phyloP scores from a whole-genome alignment of 352 stramenopile species.

The Blastocystis sp. region DNA sequence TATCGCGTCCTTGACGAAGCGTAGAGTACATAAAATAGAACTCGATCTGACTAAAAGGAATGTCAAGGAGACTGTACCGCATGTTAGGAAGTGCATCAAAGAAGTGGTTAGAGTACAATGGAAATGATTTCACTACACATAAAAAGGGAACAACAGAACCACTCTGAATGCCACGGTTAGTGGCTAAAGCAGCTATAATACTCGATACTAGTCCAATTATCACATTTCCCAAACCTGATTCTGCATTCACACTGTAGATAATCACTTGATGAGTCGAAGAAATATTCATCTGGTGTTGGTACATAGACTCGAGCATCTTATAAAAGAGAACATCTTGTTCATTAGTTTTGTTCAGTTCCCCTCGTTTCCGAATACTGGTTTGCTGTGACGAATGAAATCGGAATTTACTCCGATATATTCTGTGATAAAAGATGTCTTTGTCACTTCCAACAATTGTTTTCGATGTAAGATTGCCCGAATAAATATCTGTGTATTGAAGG shows the following conservation, averaged over 20 bases:
- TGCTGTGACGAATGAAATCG: no score
- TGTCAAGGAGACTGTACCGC: not conserved
- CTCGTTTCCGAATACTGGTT: no score
- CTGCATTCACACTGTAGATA: constrained; percentile 14
- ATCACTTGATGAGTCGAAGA: not conserved
- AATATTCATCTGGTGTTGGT: not conserved
- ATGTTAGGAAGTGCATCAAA: constrained; percentile 1
- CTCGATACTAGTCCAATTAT: constrained; percentile 42
- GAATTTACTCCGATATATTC: no score
- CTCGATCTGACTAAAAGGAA: not conserved
- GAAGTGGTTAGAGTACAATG: not conserved
- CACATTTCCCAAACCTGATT: constrained; percentile 48
- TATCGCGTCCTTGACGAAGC: not conserved
- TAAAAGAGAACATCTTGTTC: not conserved
- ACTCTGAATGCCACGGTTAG: constrained; percentile 28
- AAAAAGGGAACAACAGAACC: not conserved
- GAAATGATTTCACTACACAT: constrained; percentile 36
- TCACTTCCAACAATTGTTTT: no score
- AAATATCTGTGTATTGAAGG: no score
- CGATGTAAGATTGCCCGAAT: no score
- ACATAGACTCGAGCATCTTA: not conserved
- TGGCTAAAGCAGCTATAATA: constrained; percentile 30
- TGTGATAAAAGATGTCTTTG: no score
- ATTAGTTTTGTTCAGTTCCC: not conserved
- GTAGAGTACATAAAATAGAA: constrained; percentile 18